Evolutionary conservation across 1,139 yeast species (phyloP).

Genomic region (Eremothecium coryli): DNA sequence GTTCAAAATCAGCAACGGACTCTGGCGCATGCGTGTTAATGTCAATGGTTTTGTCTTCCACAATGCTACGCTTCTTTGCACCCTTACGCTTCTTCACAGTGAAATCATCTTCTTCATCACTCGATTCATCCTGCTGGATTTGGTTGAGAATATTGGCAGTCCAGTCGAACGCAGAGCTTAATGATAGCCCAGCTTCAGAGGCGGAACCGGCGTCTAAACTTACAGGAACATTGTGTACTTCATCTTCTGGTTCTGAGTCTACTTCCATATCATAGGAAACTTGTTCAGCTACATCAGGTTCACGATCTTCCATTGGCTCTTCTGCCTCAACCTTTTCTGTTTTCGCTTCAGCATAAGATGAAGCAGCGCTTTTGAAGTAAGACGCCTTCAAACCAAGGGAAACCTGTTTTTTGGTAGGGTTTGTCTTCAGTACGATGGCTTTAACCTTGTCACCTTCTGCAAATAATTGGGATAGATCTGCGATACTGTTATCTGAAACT

Average conservation of each 20-base stretch:
- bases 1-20: slow-evolving; percentile 83
- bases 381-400: slow-evolving; percentile 94
- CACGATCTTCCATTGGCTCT: slow-evolving; percentile 29
- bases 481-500: slow-evolving; percentile 63
- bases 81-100: slow-evolving; percentile 37
- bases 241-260: slow-evolving; percentile 17
- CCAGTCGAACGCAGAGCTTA: slow-evolving; percentile 82
- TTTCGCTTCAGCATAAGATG: slow-evolving; percentile 32
- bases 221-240: slow-evolving; percentile 15
- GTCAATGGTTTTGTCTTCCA: slow-evolving; percentile 79
- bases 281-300: slow-evolving; percentile 22
- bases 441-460: slow-evolving; percentile 85
- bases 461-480: slow-evolving; percentile 48
- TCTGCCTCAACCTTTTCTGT: slow-evolving; percentile 29
- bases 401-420: slow-evolving; percentile 58
- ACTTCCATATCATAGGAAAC: slow-evolving; percentile 23
- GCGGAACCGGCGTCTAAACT: slow-evolving; percentile 13
- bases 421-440: slow-evolving; percentile 62
- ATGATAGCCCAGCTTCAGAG: slow-evolving; percentile 50
- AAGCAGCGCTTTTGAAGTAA: slow-evolving; percentile 48
- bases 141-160: slow-evolving; percentile 82
- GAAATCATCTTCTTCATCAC: slow-evolving; percentile 41
- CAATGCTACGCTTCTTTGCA: slow-evolving; percentile 40
- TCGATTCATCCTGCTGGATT: slow-evolving; percentile 48
- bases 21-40: slow-evolving; percentile 81